Percentiles rank a stretch among this genome's conserved stretches.
Conservation (phyloP, 2,329 filamentous ascomycete species). For the Xylaria sp. region DNA sequence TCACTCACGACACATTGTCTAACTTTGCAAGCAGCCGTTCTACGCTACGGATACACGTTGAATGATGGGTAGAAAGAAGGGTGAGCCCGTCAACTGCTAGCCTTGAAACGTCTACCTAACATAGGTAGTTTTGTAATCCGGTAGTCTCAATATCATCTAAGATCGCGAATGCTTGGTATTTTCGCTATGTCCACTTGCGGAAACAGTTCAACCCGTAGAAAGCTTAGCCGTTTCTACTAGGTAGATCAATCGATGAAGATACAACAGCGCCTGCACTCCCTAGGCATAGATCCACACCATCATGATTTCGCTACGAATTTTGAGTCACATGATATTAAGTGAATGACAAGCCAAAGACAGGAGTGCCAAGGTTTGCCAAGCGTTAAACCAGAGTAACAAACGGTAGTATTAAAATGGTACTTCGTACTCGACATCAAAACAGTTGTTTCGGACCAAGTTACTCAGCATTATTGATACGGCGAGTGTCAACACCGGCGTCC, state of each 20-base stretch:
- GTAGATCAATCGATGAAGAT: neutral
- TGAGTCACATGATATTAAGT: constrained; percentile 28
- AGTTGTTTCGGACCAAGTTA: neutral
- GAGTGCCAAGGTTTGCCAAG: constrained; percentile 13
- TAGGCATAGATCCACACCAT: neutral
- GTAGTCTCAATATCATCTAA: constrained; percentile 3
- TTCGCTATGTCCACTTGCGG: constrained; percentile 7
- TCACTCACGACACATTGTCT: neutral
- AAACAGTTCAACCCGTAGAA: constrained; percentile 8
- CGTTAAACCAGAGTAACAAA: constrained; percentile 8
- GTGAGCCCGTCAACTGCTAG: neutral
- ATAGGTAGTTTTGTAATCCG: neutral
- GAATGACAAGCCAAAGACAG: neutral
- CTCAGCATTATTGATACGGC: neutral
- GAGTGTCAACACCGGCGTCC: neutral
- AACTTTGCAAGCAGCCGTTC: neutral
- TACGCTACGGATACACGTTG: neutral
- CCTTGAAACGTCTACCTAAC: neutral
- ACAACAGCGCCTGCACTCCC: neutral
- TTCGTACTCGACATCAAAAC: neutral
- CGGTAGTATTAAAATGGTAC: neutral
- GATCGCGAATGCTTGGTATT: constrained; percentile 32
- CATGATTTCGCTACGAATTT: neutral
- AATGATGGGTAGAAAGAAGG: neutral
- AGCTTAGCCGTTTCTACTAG: constrained; percentile 3